Evolutionary conservation across 495 filamentous ascomycete species (phyloP).

Genomic region (Arthonia radiata): DNA sequence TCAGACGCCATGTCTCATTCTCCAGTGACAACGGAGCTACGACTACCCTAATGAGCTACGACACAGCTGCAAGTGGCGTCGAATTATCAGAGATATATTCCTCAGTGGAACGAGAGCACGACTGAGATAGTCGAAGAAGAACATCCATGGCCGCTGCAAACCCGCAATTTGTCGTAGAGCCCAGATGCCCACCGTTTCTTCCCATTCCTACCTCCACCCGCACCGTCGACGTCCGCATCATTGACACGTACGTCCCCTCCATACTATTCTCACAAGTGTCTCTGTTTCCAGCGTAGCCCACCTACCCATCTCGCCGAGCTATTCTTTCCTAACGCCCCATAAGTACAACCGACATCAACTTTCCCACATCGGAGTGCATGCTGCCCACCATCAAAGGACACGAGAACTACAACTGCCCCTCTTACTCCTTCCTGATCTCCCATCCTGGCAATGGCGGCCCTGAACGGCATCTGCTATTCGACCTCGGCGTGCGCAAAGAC

Average conservation of each 20-base stretch:
- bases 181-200: conserved; percentile 13
- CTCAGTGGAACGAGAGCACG: too few relatives aligned
- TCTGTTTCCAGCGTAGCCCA: neutral
- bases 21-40: too few relatives aligned
- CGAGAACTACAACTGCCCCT: conserved; percentile 16
- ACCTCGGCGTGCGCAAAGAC: conserved; percentile 31
- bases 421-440: conserved; percentile 30
- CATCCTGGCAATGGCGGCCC: conserved; percentile 17
- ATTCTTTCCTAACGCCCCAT: neutral
- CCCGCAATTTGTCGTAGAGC: conserved; percentile 4
- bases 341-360: neutral
- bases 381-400: conserved; percentile 19
- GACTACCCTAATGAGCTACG: too few relatives aligned
- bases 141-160: too few relatives aligned
- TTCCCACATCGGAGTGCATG: conserved; percentile 8
- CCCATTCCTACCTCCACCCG: conserved; percentile 21
- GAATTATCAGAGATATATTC: too few relatives aligned
- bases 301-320: neutral
- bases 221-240: conserved; percentile 28
- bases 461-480: conserved; percentile 28
- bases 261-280: neutral
- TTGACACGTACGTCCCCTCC: conserved; percentile 15
- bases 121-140: too few relatives aligned
- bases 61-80: too few relatives aligned
- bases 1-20: too few relatives aligned